Evolutionary conservation across 805 yeast species (phyloP).

Genomic region (Lipomyces kockii): DNA sequence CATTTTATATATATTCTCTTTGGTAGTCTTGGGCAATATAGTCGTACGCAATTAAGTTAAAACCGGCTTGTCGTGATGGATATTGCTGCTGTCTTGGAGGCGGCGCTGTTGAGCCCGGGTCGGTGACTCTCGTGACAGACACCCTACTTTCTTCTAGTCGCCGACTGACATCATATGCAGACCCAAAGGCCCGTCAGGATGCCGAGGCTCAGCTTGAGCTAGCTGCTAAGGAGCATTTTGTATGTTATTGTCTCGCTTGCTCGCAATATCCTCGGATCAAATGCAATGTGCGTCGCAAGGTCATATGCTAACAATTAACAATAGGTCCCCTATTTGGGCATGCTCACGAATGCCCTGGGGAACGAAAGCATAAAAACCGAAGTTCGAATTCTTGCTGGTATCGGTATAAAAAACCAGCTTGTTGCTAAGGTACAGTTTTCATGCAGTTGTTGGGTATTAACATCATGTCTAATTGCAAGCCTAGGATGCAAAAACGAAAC

Average conservation of each 20-base stretch:
- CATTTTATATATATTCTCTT: background rate
- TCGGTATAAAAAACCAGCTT: slow-evolving; percentile 84
- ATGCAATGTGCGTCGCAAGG: background rate
- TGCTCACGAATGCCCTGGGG: slow-evolving; percentile 72
- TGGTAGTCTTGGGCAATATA: background rate
- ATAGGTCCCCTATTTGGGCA: slow-evolving; percentile 60
- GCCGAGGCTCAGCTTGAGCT: slow-evolving; percentile 79
- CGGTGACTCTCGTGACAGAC: slow-evolving; percentile 3
- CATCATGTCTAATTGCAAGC: background rate
- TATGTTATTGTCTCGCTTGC: slow-evolving; percentile 36
- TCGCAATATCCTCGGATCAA: background rate
- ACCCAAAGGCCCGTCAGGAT: slow-evolving; percentile 66
- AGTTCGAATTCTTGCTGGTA: slow-evolving; percentile 89
- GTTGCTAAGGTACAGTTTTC: slow-evolving; percentile 60
- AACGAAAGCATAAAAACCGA: slow-evolving; percentile 69
- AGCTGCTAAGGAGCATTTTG: slow-evolving; percentile 76
- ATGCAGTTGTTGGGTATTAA: background rate
- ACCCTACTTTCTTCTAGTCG: background rate
- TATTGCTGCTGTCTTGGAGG: slow-evolving; percentile 72
- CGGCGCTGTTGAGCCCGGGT: slow-evolving; percentile 71
- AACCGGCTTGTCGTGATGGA: slow-evolving; percentile 50
- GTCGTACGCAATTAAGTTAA: background rate
- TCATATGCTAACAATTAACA: background rate
- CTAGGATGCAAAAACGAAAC: slow-evolving; percentile 59
- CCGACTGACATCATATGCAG: slow-evolving; percentile 35